phyloP scores from a whole-genome alignment of 139 green algal genomes.

The Chlorella sp. region DNA sequence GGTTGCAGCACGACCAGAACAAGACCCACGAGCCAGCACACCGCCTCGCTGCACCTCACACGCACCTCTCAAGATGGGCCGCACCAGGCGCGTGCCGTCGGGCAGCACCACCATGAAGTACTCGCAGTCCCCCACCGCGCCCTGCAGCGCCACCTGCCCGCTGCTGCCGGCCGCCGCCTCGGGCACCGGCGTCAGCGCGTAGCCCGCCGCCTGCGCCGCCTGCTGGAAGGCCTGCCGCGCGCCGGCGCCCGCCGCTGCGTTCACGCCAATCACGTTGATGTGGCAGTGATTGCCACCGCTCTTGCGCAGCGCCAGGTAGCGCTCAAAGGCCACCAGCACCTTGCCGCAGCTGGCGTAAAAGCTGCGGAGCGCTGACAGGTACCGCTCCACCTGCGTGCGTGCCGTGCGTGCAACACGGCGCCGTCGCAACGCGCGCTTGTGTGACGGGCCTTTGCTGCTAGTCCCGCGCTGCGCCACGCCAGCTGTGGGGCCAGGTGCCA shows the following conservation, averaged over 20 bases:
- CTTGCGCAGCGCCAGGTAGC: conserved; percentile 64
- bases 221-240: conserved; percentile 10
- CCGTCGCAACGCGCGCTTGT: too few species aligned
- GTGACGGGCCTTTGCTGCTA: too few species aligned
- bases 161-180: not conserved
- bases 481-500: too few species aligned
- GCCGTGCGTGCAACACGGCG: not conserved
- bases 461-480: too few species aligned
- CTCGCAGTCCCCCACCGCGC: conserved; percentile 59
- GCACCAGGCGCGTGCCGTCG: conserved; percentile 69
- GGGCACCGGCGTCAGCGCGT: not conserved
- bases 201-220: conserved; percentile 3
- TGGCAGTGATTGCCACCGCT: conserved; percentile 88
- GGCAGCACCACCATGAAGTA: conserved; percentile 77
- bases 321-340: conserved; percentile 83
- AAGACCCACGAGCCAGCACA: not conserved
- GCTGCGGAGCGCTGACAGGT: conserved; percentile 65
- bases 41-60: not conserved
- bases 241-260: conserved; percentile 10
- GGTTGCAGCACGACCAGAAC: not conserved
- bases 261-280: conserved; percentile 71
- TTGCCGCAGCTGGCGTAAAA: conserved; percentile 52
- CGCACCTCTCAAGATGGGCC: conserved; percentile 49
- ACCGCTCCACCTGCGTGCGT: conserved; percentile 34
- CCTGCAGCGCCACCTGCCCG: conserved; percentile 19